Base-by-base conservation (phyloP, 352 stramenopile species). In the Phytophthora sansomeana region DNA sequence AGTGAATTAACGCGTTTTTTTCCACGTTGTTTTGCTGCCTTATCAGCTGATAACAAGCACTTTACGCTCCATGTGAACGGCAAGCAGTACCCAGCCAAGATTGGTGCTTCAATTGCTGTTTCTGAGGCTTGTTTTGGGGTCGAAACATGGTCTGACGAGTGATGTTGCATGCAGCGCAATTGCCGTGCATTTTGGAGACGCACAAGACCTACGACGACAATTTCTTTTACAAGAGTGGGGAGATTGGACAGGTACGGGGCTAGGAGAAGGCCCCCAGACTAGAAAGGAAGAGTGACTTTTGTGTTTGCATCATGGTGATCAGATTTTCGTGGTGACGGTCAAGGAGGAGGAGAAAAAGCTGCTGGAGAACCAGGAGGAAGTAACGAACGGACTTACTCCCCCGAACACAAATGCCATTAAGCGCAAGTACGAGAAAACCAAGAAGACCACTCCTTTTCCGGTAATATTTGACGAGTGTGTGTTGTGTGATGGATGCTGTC, bases 191-290 rank as follows among this genome's bases (percentile, higher is more conserved):
- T 62, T 48, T 96, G 21, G 88, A 96, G 75, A 96, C 86, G 3
- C 88, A 96, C 78, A 96, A 96, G 70, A 96, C 88, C 14, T 96
- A 96, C 55, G 88, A 96, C 44, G 86, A 95, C 61, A 93, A 92
- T 35, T 88, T 95, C 33, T 92, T 95, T 38, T 96, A 96, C 77
- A 96, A 96, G 55, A 94, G 86, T 44, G 85, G 86, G 38, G 88
- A 96, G 58, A 94, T 96, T 36, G 88, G 88, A 52, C 88, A 95
- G 73, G 86, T 92, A 33, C 9, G 24, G 7, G 21, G 8, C 17
- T 33, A 33, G 21, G 28, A 42, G 24, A 26, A 14, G 13, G 13
- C 32, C 11, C 17, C 33, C 5, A 50, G 7, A 13, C 39, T n/a
- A 33, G 28, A n/a, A 6, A 6, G 19, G 50, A 36, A 5, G 38